A percentile compares a stretch with the other conserved stretches of the same genome.
These are phyloP conservation scores for Penicillium argentinense DNA, from an alignment of 495 filamentous ascomycete species.

Conservation along the genomic window DNA sequence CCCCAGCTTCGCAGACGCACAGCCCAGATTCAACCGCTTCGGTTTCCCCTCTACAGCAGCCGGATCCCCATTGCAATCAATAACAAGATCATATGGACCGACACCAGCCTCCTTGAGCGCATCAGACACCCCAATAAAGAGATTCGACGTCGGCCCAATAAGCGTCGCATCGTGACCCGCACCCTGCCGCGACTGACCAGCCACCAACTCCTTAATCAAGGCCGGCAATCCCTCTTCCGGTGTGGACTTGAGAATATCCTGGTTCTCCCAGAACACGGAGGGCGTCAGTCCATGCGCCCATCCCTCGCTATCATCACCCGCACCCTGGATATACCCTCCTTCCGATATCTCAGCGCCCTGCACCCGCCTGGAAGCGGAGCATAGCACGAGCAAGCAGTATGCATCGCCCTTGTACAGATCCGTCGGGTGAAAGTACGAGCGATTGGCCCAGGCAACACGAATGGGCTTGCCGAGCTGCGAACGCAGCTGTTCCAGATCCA, in stretches of 20 bases:
- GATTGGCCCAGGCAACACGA: constrained; percentile 44
- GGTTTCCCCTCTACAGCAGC: constrained; percentile 31
- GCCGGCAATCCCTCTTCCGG: constrained; percentile 64
- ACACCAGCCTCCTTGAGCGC: constrained; percentile 7
- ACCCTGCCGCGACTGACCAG: constrained; percentile 25
- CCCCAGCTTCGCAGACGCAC: constrained; percentile 67
- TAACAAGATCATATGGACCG: constrained; percentile 42
- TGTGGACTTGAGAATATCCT: constrained; percentile 52
- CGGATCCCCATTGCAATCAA: constrained; percentile 41
- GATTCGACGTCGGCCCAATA: constrained; percentile 38
- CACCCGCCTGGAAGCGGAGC: constrained; percentile 74
- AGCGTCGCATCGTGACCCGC: constrained; percentile 22
- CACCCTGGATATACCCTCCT: constrained; percentile 88
- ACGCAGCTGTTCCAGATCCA: constrained; percentile 44
- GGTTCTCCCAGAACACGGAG: constrained; percentile 72
- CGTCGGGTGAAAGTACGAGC: constrained; percentile 37
- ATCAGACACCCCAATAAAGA: constrained; percentile 37
- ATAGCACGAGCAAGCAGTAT: constrained; percentile 68
- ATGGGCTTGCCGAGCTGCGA: constrained; percentile 42
- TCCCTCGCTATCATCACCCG: constrained; percentile 87
- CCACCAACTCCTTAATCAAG: constrained; percentile 59
- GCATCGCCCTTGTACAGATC: constrained; percentile 40
- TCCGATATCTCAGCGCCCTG: constrained; percentile 63
- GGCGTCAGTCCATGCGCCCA: constrained; percentile 83
- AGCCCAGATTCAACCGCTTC: constrained; percentile 59